phyloP scores from a whole-genome alignment of 176 grass and related monocot genomes.

The Eremochloa ophiuroides region DNA sequence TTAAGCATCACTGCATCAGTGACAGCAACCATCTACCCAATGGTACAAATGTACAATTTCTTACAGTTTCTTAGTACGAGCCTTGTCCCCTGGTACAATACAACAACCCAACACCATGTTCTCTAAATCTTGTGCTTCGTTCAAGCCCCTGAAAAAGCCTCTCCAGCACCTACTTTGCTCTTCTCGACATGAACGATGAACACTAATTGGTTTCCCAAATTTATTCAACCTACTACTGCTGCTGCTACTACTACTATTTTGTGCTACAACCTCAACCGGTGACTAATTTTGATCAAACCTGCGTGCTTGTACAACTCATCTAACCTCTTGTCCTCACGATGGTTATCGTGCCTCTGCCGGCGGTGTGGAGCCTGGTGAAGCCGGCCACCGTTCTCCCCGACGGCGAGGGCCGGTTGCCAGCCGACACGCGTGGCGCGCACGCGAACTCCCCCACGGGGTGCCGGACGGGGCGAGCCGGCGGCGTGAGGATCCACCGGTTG shows the following conservation, averaged over 20 bases:
- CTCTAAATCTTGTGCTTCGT: too few relatives aligned
- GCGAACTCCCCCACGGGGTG: slow-evolving; percentile 75
- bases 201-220: too few relatives aligned
- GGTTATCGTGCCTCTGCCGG: slow-evolving; percentile 54
- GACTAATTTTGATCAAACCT: slow-evolving; percentile 1
- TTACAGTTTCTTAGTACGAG: not conserved
- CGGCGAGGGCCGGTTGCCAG: slow-evolving; percentile 27
- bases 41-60: not conserved
- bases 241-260: not conserved
- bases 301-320: not conserved
- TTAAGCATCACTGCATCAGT: too few relatives aligned
- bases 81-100: not conserved
- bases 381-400: slow-evolving; percentile 55
- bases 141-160: not conserved
- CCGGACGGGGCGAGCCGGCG: slow-evolving; percentile 41
- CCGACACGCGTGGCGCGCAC: slow-evolving; percentile 20
- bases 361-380: slow-evolving; percentile 56
- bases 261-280: not conserved
- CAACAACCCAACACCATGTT: not conserved
- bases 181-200: not conserved
- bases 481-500: slow-evolving; percentile 57
- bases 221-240: too few relatives aligned
- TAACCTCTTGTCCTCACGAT: slow-evolving; percentile 54
- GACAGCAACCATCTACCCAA: not conserved
- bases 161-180: not conserved